Conservation (phyloP, 495 filamentous ascomycete species). For the Tuber calosporum region DNA sequence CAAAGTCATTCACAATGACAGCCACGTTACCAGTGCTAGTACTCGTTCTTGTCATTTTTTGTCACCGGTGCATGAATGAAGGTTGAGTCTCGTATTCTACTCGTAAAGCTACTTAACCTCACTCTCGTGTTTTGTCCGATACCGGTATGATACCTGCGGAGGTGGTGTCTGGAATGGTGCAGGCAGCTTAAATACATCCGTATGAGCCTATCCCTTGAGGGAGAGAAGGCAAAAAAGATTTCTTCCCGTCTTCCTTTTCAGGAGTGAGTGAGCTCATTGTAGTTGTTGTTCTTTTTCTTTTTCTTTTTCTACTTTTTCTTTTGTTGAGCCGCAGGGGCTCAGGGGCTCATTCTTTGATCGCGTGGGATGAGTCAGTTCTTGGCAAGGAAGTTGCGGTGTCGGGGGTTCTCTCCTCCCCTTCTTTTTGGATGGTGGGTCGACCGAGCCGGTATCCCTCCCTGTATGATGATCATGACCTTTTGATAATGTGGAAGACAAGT, state of each 20-base stretch:
- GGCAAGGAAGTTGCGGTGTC: not conserved
- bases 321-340: not conserved
- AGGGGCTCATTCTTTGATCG: not conserved
- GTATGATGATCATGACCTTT: no score
- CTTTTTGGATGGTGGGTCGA: no score
- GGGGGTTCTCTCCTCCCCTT: no score
- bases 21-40: not conserved
- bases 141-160: not conserved
- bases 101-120: not conserved
- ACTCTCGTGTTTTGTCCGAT: not conserved
- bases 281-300: not conserved
- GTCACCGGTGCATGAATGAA: not conserved
- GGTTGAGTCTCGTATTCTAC: not conserved
- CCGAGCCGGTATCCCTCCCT: no score
- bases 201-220: not conserved
- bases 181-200: not conserved
- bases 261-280: not conserved
- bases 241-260: not conserved
- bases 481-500: no score
- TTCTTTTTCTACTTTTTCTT: not conserved
- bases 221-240: not conserved
- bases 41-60: not conserved
- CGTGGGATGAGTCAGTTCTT: not conserved
- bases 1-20: constrained; percentile 89
- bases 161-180: not conserved